Evolutionary conservation across 1,139 yeast genomes (phyloP).

Genomic region (Debaryomyces psychrophilus): DNA sequence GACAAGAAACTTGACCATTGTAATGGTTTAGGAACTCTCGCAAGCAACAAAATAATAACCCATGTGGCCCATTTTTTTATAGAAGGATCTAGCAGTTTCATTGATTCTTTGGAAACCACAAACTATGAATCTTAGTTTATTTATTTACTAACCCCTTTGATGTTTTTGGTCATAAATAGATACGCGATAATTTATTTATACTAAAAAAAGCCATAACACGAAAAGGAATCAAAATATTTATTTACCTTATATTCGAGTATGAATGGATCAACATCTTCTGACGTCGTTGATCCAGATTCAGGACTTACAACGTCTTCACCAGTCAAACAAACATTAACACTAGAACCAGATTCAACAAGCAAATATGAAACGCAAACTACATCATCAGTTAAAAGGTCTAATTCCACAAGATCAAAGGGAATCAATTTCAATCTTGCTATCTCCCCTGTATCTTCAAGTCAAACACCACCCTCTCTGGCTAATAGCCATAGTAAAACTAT

Average conservation of each 20-base stretch:
- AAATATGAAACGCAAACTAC: constrained; percentile 2
- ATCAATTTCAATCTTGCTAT: constrained; percentile 37
- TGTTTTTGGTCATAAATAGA: background rate
- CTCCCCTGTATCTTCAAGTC: constrained; percentile 23
- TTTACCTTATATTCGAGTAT: background rate
- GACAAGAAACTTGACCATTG: constrained; percentile 38
- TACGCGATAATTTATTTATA: constrained; percentile 1
- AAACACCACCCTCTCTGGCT: constrained; percentile 8
- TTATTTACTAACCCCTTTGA: background rate
- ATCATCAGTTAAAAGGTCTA: constrained; percentile 1
- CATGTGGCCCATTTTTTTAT: constrained; percentile 34
- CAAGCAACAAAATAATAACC: constrained; percentile 28
- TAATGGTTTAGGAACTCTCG: constrained; percentile 31
- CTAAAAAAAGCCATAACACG: background rate
- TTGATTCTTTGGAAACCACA: background rate
- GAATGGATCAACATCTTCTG: constrained; percentile 4
- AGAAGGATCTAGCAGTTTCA: constrained; percentile 3
- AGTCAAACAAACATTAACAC: constrained; percentile 7
- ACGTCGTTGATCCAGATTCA: background rate
- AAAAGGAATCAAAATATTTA: background rate
- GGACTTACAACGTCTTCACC: constrained; percentile 14
- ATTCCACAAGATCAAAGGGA: constrained; percentile 27
- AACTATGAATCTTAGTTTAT: background rate
- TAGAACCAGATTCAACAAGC: constrained; percentile 1
- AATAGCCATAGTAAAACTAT: background rate